Evolutionary conservation across 257 asterid genomes (phyloP), one percentile per base, ranked within the genome.

Genomic region (Plectranthus barbatus): DNA sequence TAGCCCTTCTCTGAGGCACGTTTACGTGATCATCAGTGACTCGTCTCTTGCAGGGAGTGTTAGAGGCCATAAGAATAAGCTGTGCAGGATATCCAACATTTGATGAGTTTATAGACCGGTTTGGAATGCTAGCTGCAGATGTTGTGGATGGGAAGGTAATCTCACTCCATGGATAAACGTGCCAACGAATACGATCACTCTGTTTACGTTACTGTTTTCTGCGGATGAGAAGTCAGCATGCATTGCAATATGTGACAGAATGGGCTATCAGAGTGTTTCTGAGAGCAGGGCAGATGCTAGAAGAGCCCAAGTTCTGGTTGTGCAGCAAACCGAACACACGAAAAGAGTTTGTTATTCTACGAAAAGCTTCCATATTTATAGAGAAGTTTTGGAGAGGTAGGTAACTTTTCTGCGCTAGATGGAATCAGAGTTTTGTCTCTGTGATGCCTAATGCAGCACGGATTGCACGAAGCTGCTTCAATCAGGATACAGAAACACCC

Each of bases 61-160:
- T 92, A 62, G 98, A 92, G 72, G 98, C 98, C 62, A 92, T 92
- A 74, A 84, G 98, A 76, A 92, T 92, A 60, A 92, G 97, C 46
- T 89, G 98, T 58, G 96, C 97, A 34, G 98, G 98, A 53, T 92
- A 92, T 72, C 98, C 98, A 60, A 81, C 95, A 61, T 92, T 92
- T 29, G 93, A 89, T 65, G 98, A 92, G 82, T 92, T 92, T 79
- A 80, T 92, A 59, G 91, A 84, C 79, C 95, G 98, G 53, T 92
- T 91, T 61, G 98, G 97, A 56, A 81, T 83, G 84, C 79, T 92
- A 44, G 91, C 88, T 62, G 82, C 97, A 24, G 98, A 92, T 68
- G 79, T 77, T 72, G 71, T 83, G 64, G 98, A 92, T 42, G 95
- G 96, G 95, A 86, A 81, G 0, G 73, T 66, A 67, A 64, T 62